A percentile compares a stretch with the other conserved stretches of the same genome.
Evolutionary conservation across 768 basidiomycete species (phyloP).

Genomic region (Suillus paluster): DNA sequence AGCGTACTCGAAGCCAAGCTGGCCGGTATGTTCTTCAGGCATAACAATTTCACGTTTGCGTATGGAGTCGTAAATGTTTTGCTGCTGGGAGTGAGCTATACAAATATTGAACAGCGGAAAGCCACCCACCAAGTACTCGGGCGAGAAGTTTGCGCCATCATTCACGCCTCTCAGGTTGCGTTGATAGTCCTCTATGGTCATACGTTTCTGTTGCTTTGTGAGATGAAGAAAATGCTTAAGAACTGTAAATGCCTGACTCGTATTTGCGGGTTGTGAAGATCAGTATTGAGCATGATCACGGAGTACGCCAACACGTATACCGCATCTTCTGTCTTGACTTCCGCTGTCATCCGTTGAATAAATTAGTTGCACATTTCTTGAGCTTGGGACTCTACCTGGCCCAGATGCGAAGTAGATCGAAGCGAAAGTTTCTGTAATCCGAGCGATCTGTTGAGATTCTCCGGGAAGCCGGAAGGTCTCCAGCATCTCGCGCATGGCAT

Average conservation of each 20-base stretch:
- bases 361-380: conserved; percentile 7
- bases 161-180: conserved; percentile 94
- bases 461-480: conserved; percentile 95
- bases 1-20: conserved; percentile 96
- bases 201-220: conserved; percentile 72
- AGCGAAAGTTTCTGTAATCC: conserved; percentile 96
- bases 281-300: conserved; percentile 98
- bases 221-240: conserved; percentile 11
- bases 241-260: conserved; percentile 53
- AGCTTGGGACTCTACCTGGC: conserved; percentile 58
- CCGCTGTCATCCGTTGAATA: conserved; percentile 50
- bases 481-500: conserved; percentile 93
- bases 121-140: conserved; percentile 76
- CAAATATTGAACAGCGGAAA: background rate
- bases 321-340: conserved; percentile 90
- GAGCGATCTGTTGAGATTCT: conserved; percentile 89
- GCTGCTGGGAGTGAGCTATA: conserved; percentile 47
- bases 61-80: conserved; percentile 92
- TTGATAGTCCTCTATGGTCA: conserved; percentile 94
- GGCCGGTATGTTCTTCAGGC: conserved; percentile 97
- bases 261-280: conserved; percentile 93
- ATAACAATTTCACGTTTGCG: conserved; percentile 93
- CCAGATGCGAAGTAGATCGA: conserved; percentile 84
- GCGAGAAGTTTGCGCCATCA: conserved; percentile 77
- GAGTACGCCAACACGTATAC: conserved; percentile 95